Evolutionary conservation across 2,329 filamentous ascomycete species (phyloP), one percentile per base, ranked within the genome.

Genomic region (Endothia cerciana): DNA sequence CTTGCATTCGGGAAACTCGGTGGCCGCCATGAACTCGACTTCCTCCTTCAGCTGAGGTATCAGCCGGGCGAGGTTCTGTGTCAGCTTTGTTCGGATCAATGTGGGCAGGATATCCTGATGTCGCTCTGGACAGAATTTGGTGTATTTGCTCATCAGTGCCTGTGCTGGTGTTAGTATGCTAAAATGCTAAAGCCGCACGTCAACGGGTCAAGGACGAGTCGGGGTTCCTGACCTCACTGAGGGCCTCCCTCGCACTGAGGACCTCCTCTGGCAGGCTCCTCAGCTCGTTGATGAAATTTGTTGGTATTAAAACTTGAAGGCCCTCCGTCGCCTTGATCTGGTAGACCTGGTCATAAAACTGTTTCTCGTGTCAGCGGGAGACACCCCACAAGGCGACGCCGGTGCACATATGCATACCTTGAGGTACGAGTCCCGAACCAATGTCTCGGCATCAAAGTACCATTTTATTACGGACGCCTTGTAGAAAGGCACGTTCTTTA

Each of bases 271-370:
- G 82, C 6, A 84, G 70, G 7, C 77, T 77, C 70, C 83, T 84
- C 30, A 84, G 73, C 71, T 84, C 82, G 13, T 77, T 73, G 2
- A 84, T 74, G 11, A 83, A 73, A 22, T 74, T 78, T 13, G 80
- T 74, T 3, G 82, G 82, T 38, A 84, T 76, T 58, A 84, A 73
- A 11, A 82, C 80, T 67, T 84, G 81, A 19, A 79, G 68, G 13
- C 82, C 82, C 70, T 85, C 82, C 1, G 82, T 85, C 4, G 81
- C 81, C 70, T 78, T 81, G 72, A 84, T 82, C 67, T 83, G 81
- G 64, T 85, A 84, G 19, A 81, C 78, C n/a, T 71, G 75, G 69
- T 83, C 81, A 47, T 78, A 77, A 65, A 84, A 84, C 81, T 83
- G 62, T 30, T 25, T 7, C 11, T 28, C 33, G 1, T 33, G 33